A percentile compares a stretch with the other conserved stretches of the same genome.
Evolutionary conservation across 805 yeast species (phyloP).

Genomic region (Saccharomycopsis microspora): DNA sequence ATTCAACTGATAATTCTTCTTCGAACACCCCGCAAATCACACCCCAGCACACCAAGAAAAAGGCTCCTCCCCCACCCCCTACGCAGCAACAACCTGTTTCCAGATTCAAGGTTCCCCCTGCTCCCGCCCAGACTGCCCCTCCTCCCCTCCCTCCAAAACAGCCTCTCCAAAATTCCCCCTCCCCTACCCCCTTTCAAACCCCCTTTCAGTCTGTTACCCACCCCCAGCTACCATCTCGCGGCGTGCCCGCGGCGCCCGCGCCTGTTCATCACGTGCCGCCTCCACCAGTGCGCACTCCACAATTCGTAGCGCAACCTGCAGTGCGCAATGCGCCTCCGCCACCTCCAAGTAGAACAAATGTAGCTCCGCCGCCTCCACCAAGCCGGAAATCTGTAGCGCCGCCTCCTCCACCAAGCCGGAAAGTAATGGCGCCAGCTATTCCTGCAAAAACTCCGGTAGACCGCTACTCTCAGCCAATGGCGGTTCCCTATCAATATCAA

Average conservation of each 20-base stretch:
- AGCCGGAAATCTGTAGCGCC: slow-evolving; percentile 6
- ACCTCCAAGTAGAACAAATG: not conserved
- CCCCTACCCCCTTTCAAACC: not conserved
- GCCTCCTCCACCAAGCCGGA: slow-evolving; percentile 16
- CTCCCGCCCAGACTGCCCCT: slow-evolving; percentile 3
- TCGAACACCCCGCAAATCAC: not conserved
- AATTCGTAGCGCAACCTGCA: not conserved
- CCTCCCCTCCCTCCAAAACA: slow-evolving; percentile 15
- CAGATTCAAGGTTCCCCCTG: not conserved
- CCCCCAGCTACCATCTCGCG: not conserved
- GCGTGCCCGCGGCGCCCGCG: not conserved
- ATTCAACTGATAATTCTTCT: not conserved
- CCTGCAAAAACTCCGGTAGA: not conserved
- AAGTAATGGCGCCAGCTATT: slow-evolving; percentile 2
- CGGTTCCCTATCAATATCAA: too few species aligned
- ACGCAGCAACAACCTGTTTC: not conserved
- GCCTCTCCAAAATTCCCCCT: not conserved
- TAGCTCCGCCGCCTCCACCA: slow-evolving; percentile 10
- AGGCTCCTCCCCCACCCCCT: slow-evolving; percentile 2
- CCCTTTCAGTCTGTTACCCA: not conserved
- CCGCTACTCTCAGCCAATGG: too few species aligned
- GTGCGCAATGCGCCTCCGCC: not conserved
- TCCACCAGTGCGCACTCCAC: not conserved
- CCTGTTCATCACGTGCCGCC: slow-evolving; percentile 1
- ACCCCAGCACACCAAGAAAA: not conserved